A percentile compares a stretch with the other conserved stretches of the same genome.
These are phyloP conservation scores for Microglena sp. DNA, from an alignment of 139 green algal species.

Conservation along the genomic window DNA sequence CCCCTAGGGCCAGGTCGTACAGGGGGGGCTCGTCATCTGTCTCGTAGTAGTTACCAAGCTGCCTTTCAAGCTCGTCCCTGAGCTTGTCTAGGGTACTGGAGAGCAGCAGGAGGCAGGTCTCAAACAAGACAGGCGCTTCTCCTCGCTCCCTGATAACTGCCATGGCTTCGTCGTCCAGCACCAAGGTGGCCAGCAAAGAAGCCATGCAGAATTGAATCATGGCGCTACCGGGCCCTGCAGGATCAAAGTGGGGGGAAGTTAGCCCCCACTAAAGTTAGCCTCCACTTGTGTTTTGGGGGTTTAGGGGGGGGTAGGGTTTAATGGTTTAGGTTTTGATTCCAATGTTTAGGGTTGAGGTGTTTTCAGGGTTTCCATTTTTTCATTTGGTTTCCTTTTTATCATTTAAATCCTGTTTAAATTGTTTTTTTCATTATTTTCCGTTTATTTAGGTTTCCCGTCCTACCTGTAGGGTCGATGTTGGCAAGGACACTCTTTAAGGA, in stretches of 20 bases:
- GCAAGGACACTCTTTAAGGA: slow-evolving; percentile 22
- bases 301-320: too few species aligned
- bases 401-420: not conserved
- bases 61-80: slow-evolving; percentile 21
- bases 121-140: slow-evolving; percentile 38
- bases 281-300: too few species aligned
- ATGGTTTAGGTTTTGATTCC: not conserved
- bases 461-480: slow-evolving; percentile 25
- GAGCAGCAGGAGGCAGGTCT: slow-evolving; percentile 39
- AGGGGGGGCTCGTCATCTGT: not conserved
- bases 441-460: too few species aligned
- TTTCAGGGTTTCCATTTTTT: slow-evolving; percentile 18
- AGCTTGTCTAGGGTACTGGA: slow-evolving; percentile 28
- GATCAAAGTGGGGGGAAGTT: not conserved
- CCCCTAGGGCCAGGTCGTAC: slow-evolving; percentile 36
- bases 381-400: slow-evolving; percentile 31
- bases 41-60: slow-evolving; percentile 16
- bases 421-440: too few species aligned
- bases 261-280: not conserved
- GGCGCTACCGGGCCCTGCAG: slow-evolving; percentile 20
- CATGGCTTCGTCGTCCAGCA: slow-evolving; percentile 66
- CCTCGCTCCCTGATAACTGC: slow-evolving; percentile 13
- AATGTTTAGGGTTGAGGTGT: not conserved
- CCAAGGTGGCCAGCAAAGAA: slow-evolving; percentile 55
- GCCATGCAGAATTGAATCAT: slow-evolving; percentile 61